Base-by-base conservation (phyloP, 768 basidiomycete species). In the Thelephora aurantiotincta region DNA sequence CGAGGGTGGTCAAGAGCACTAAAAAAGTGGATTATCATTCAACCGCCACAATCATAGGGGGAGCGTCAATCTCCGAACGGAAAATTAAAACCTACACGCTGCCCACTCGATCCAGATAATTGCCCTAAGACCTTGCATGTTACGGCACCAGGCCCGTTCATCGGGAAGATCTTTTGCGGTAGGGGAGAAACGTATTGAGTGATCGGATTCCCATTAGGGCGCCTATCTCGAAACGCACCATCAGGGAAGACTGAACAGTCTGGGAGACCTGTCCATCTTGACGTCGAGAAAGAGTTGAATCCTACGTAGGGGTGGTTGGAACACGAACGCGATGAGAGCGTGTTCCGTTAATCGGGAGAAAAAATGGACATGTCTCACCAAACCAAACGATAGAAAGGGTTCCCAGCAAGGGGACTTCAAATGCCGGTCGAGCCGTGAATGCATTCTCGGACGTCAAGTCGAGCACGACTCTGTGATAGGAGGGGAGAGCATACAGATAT, bases 101-200 rank as follows among this genome's bases (percentile, higher is more conserved):
- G 73, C 36, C 63, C 75, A 78, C 57, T 74, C 70, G 38, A 78
- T 60, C 77, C 78, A 80, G 34, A 78, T 69, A 53, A 79, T 66
- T 19, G 70, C 63, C 52, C 75, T 76, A 48, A 79, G 68, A 11
- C 68, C 73, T 50, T 76, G 71, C 9, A 77, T 58, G 48, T 74
- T 66, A 34, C 64, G 66, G 57, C 77, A 80, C 77, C 77, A 80
- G 11, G 56, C 51, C 11, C 67, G 62, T 44, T 68, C 67, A 35
- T 71, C 72, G 13, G 64, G 43, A 52, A 65, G 72, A 23, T 67
- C 69, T 71, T 14, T 13, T 34, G 22, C 33, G 7, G 22, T n/a
- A 34, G 14, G 20, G 18, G 23, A 3, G 20, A 16, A 11, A 6
- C 7, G 20, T 22, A 42, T 34, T 11, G n/a, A 42, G 19, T 13